Evolutionary conservation across 305 asterid species (phyloP).

Genomic region (Petunia hybrid): DNA sequence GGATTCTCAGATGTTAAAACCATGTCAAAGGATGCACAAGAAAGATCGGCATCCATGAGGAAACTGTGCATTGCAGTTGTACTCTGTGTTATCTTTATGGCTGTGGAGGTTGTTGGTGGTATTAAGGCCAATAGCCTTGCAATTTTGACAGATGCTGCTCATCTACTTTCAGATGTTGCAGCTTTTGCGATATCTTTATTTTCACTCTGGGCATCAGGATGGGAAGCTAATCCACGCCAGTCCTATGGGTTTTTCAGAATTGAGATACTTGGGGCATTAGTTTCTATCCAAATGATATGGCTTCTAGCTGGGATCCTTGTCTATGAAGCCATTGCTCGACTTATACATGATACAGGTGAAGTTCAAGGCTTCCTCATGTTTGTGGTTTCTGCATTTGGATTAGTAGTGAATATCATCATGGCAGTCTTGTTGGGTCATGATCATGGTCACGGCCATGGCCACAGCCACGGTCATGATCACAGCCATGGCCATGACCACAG

Average conservation of each 20-base stretch:
- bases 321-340: conserved; percentile 79
- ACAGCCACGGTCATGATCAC: conserved; percentile 52
- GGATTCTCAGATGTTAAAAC: conserved; percentile 69
- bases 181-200: conserved; percentile 88
- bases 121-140: conserved; percentile 86
- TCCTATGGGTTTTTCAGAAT: conserved; percentile 88
- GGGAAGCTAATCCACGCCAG: conserved; percentile 93
- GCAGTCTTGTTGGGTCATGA: conserved; percentile 82
- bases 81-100: conserved; percentile 72
- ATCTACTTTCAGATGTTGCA: conserved; percentile 83
- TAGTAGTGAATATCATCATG: conserved; percentile 76
- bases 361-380: conserved; percentile 88
- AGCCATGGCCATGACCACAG: conserved; percentile 52
- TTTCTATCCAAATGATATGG: conserved; percentile 90
- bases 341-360: conserved; percentile 64
- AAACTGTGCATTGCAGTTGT: conserved; percentile 66
- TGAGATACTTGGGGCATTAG: conserved; percentile 84
- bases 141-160: conserved; percentile 84
- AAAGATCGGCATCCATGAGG: conserved; percentile 67
- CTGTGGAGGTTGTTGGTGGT: conserved; percentile 76
- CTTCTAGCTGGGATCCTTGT: conserved; percentile 92
- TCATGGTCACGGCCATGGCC: conserved; percentile 59
- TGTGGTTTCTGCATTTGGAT: conserved; percentile 75
- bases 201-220: conserved; percentile 90
- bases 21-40: conserved; percentile 64